phyloP scores from a whole-genome alignment of 1,284 basidiomycete genomes.

The Phellinidium pouzarii region DNA sequence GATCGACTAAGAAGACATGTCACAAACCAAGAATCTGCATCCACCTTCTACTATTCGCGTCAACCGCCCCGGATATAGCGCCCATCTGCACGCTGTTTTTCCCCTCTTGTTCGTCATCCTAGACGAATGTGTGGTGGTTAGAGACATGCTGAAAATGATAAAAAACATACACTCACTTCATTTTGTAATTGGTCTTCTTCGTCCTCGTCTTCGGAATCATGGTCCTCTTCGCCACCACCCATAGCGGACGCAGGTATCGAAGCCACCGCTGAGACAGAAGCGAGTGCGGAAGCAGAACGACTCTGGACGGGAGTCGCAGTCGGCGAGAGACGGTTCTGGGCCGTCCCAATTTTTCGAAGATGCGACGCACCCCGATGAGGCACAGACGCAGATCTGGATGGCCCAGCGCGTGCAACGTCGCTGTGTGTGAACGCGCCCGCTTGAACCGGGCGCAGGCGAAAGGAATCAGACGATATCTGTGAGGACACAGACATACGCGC shows the following conservation, averaged over 20 bases:
- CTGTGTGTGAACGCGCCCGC: not conserved
- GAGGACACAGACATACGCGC: not conserved
- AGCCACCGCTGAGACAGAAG: not conserved
- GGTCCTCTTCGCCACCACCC: slow-evolving; percentile 1
- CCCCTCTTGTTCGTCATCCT: no score
- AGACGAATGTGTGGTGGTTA: no score
- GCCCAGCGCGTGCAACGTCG: not conserved
- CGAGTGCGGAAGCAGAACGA: not conserved
- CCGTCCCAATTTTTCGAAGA: not conserved
- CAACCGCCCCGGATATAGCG: not conserved
- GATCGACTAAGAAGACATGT: not conserved
- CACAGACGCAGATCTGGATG: not conserved
- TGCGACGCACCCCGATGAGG: not conserved
- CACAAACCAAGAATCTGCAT: slow-evolving; percentile 6
- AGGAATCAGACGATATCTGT: not conserved
- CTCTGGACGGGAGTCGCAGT: not conserved
- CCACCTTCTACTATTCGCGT: slow-evolving; percentile 8
- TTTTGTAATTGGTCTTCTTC: not conserved
- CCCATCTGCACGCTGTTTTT: no score
- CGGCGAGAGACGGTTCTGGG: not conserved
- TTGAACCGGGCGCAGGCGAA: slow-evolving; percentile 2
- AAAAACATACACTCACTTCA: no score
- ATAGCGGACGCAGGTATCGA: not conserved
- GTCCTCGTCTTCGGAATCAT: slow-evolving; percentile 4
- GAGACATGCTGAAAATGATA: no score